Base-by-base conservation (phyloP, 1,284 basidiomycete genomes). In the Pseudozyma hubeiensis region DNA sequence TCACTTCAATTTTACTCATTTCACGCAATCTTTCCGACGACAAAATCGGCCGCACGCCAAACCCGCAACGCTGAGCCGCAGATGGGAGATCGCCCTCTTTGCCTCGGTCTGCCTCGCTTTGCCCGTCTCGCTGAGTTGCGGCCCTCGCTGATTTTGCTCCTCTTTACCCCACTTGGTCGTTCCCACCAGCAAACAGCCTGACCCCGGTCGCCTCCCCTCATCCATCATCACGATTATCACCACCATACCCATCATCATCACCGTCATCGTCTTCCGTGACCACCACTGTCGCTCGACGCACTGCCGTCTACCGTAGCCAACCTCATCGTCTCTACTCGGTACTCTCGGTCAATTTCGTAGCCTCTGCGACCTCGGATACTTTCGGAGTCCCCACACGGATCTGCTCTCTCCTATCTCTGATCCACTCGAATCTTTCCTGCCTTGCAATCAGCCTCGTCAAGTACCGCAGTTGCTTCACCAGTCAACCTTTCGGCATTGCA, bases 381-480 rank as follows among this genome's bases (percentile, higher is more conserved):
- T 57, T 34, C 50, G 50, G 45, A 57, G 49, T 56, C 49, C 54
- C 54, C 61, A 31, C 53, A 54, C 53, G 30, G 19, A 44, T 14
- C 17, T 44, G 37, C 9, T 17, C 16, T 14, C 17, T 33, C 24
- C 31, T 31, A 30, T 17, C 8, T 40, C 45, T 37, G 35, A 24
- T 24, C 24, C 24, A 24, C 24, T 24, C 24, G 24, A 24, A 2
- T 24, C 24, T 24, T 24, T 24, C 24, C 24, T 24, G 24, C 24
- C 24, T 24, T 24, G 24, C 24, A 24, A 24, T 24, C 24, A 24
- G 24, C 24, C 24, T 24, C 24, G 24, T 24, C 24, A 24, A 24
- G 24, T 24, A 24, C 24, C 24, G 24, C 24, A 24, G 24, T 24
- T 24, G 24, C 24, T 4, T 24, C 24, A 24, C 24, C 24, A 24